phyloP scores from a whole-genome alignment of 345 rosid genomes.

The Erodium maritimum region DNA sequence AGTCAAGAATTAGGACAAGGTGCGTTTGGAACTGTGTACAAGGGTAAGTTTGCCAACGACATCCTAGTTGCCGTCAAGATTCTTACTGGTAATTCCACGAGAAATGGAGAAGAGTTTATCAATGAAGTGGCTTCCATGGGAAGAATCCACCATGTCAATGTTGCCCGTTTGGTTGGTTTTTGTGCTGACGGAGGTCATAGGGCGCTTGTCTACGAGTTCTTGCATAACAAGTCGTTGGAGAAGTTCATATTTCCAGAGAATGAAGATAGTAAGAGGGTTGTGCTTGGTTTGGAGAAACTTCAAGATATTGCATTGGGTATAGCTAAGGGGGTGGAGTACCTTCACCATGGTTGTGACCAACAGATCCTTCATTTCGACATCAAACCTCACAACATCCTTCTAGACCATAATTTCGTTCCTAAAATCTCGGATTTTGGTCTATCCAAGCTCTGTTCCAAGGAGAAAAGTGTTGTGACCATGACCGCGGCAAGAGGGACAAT shows the following conservation, averaged over 20 bases:
- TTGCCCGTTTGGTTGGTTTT: no score
- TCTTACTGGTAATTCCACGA: not conserved
- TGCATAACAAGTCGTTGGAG: not conserved
- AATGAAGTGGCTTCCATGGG: no score
- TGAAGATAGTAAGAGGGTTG: not conserved
- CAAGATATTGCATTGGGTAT: not conserved
- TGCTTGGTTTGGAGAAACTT: not conserved
- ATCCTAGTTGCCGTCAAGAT: not conserved
- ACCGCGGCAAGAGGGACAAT: not conserved
- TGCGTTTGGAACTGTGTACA: no score
- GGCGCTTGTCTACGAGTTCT: no score
- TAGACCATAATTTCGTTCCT: not conserved
- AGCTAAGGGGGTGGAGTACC: not conserved
- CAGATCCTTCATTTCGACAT: constrained; percentile 1
- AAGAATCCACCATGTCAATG: no score
- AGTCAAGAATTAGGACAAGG: no score
- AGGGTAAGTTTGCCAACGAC: no score
- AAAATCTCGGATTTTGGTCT: constrained; percentile 1
- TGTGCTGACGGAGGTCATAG: no score
- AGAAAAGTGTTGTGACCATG: not conserved
- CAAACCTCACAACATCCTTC: not conserved
- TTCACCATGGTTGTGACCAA: not conserved
- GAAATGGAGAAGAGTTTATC: no score
- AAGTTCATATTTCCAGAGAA: not conserved
- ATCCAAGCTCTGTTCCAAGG: not conserved